phyloP scores from a whole-genome alignment of 139 green algal genomes.

The Tetratostichococcus sp. region DNA sequence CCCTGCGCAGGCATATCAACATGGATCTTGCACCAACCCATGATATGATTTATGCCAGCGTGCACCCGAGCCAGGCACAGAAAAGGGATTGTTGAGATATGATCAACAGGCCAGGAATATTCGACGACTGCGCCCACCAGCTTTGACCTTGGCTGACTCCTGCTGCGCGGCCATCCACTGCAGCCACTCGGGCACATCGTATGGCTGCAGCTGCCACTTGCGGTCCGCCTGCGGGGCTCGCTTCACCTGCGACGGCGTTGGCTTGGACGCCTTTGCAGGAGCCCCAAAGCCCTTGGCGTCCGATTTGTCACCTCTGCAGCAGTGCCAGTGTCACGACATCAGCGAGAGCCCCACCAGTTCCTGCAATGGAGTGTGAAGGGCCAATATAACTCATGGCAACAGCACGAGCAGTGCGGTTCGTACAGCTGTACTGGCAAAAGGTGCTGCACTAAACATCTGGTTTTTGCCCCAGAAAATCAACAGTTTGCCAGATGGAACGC shows the following conservation, averaged over 20 bases:
- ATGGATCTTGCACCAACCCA: too few relatives aligned
- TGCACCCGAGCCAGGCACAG: conserved; percentile 6
- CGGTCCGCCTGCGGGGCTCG: conserved; percentile 35
- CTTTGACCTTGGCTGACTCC: conserved; percentile 17
- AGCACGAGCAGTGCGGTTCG: too few relatives aligned
- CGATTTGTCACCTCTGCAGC: not conserved
- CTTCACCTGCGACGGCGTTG: not conserved
- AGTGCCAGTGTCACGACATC: too few relatives aligned
- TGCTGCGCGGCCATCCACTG: conserved; percentile 78
- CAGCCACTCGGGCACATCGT: conserved; percentile 49
- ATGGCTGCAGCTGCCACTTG: conserved; percentile 64
- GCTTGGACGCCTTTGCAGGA: not conserved
- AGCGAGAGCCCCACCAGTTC: too few relatives aligned
- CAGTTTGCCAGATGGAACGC: too few relatives aligned
- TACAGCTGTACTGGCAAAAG: too few relatives aligned
- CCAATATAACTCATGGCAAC: too few relatives aligned
- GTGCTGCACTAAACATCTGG: too few relatives aligned
- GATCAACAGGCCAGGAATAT: conserved; percentile 10
- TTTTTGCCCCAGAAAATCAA: too few relatives aligned
- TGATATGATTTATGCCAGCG: too few relatives aligned
- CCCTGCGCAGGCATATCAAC: not conserved
- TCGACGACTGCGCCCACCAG: too few relatives aligned
- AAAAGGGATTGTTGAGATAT: not conserved
- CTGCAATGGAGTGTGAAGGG: too few relatives aligned
- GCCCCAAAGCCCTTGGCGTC: conserved; percentile 55